Evolutionary conservation across 148 eudicot species (phyloP).

Genomic region (Vaccinium macrocarpon): DNA sequence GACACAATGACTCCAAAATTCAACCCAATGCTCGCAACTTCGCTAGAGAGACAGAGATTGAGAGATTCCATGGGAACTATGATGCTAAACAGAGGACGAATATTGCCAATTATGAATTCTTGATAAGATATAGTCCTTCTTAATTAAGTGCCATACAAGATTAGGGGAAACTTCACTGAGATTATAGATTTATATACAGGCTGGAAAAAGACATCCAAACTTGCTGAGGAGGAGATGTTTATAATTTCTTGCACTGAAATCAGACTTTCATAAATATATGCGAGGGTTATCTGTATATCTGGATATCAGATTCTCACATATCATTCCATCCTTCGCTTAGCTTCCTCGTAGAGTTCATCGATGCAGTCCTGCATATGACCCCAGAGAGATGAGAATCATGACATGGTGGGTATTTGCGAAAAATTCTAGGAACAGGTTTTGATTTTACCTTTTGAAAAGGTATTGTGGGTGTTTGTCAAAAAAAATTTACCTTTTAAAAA

Average conservation of each 20-base stretch:
- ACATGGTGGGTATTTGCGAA: too few species aligned
- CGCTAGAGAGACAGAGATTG: too few species aligned
- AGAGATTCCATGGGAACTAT: not conserved
- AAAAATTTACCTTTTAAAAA: too few species aligned
- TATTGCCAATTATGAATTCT: not conserved
- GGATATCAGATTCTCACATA: not conserved
- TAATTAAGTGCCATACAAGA: not conserved
- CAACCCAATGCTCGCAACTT: too few species aligned
- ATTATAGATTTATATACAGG: conserved; percentile 2
- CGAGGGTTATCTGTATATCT: not conserved
- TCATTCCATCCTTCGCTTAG: conserved; percentile 45
- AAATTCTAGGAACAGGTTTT: not conserved
- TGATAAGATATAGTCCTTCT: not conserved
- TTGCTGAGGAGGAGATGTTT: not conserved
- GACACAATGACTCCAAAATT: too few species aligned
- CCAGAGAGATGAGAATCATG: not conserved
- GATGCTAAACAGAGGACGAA: not conserved
- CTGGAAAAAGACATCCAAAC: conserved; percentile 4
- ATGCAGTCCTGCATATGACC: conserved; percentile 48
- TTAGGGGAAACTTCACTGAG: not conserved
- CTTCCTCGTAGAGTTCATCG: conserved; percentile 68
- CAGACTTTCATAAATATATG: not conserved
- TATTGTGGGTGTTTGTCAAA: too few species aligned
- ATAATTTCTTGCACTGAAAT: conserved; percentile 6
- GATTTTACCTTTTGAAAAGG: too few species aligned